These are phyloP conservation scores for Penicillium pancosmium DNA, from an alignment of 495 filamentous ascomycete species.

Conservation along the genomic window DNA sequence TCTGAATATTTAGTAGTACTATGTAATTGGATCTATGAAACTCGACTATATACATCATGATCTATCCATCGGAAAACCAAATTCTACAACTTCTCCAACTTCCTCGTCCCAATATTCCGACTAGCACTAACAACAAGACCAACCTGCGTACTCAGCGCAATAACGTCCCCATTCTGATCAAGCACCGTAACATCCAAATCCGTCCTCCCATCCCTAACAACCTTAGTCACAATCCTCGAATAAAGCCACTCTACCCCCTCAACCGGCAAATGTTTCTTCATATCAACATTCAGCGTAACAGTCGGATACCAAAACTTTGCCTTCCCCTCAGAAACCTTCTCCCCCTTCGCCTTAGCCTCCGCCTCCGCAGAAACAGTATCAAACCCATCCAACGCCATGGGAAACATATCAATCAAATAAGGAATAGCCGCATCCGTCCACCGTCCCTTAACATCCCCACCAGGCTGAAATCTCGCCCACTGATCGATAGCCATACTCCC, in stretches of 20 bases:
- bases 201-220: conserved; percentile 63
- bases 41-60: conserved; percentile 11
- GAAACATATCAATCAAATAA: conserved; percentile 67
- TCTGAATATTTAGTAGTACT: too few species aligned
- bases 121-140: conserved; percentile 58
- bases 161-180: conserved; percentile 57
- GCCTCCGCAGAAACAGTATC: conserved; percentile 33
- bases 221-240: conserved; percentile 56
- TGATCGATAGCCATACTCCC: conserved; percentile 56
- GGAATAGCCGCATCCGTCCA: conserved; percentile 60
- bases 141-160: conserved; percentile 66
- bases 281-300: conserved; percentile 66
- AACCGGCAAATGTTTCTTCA: conserved; percentile 63
- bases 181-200: conserved; percentile 67
- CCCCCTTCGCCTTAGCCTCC: conserved; percentile 22
- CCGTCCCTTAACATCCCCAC: conserved; percentile 42
- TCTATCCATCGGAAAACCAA: conserved; percentile 6
- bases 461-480: conserved; percentile 60
- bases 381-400: conserved; percentile 55
- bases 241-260: conserved; percentile 68
- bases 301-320: conserved; percentile 77
- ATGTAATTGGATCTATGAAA: conserved; percentile 9
- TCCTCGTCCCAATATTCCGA: conserved; percentile 51
- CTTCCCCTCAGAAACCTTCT: conserved; percentile 16
- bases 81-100: conserved; percentile 35